Base-by-base conservation (phyloP, 352 stramenopile genomes). In the Globisporangium polare region DNA sequence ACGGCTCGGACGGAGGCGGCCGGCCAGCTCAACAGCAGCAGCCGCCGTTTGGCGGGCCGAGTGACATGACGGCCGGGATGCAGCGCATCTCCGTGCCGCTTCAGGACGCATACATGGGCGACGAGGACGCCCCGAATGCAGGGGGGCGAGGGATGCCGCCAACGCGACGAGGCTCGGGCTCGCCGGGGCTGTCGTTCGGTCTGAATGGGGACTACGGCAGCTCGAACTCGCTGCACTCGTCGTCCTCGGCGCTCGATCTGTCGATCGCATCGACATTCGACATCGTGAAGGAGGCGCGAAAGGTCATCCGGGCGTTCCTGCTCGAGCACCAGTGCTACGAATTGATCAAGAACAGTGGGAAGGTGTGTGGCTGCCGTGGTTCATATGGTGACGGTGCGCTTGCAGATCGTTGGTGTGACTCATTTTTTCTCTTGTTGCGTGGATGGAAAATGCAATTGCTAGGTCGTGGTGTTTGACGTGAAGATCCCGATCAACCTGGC, bases 401-500 rank as follows among this genome's bases (percentile, higher is more conserved):
- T 3, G 39, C 12, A n/a, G 18, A 31, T 24, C 47, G 15, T 54
- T 22, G 15, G n/a, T 37, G 53, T 15, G 33, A 39, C 5, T 20
- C 31, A 18, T 65, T 26, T 35, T 26, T 43, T 24, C 17, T 46
- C 15, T 37, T 46, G 43, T 58, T 17, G 5, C 9, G 52, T 46
- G 41, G 5, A 46, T 46, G 41, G 37, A 46, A 46, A 13, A 43
- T 49, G 24, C 33, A 13, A 24, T 27, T 33, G 6, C 17, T 22
- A 86, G 74, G 88, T 98, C 22, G 96, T 99, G 22, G 96, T 99
- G 8, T 99, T 99, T 78, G 97, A 99, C 74, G 96, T 97, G 50
- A 98, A 97, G 71, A 99, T 99, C 77, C 96, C 97, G 20, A 98
- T 99, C 67, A 98, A 99, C 67, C 77, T 99, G 41, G 97, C 97